These are phyloP conservation scores for Clonostachys byssicola DNA, from an alignment of 2,329 filamentous ascomycete species.

Conservation along the genomic window DNA sequence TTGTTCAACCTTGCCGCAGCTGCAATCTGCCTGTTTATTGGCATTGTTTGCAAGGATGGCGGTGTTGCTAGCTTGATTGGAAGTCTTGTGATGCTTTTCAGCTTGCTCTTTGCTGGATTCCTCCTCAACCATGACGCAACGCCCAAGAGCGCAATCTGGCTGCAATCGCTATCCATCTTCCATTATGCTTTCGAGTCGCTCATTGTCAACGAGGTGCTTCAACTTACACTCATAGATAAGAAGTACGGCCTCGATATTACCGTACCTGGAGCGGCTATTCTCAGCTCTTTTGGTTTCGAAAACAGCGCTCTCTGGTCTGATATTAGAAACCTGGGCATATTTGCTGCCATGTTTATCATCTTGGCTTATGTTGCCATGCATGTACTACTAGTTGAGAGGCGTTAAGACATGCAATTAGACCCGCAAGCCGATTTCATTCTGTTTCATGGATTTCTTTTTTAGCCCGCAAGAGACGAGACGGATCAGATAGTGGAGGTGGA, in stretches of 20 bases:
- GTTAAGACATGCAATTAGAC: conserved; percentile 14
- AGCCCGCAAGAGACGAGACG: too few relatives aligned
- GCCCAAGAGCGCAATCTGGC: conserved; percentile 78
- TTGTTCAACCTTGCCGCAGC: conserved; percentile 95
- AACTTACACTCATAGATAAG: conserved; percentile 83
- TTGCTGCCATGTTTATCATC: conserved; percentile 78
- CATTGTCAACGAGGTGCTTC: conserved; percentile 94
- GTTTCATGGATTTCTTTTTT: too few relatives aligned
- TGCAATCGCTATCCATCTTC: conserved; percentile 94
- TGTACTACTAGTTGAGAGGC: conserved; percentile 82
- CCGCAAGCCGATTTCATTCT: too few relatives aligned
- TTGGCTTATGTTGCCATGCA: conserved; percentile 93
- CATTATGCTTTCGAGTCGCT: conserved; percentile 96
- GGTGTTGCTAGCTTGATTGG: conserved; percentile 92
- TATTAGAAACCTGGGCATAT: conserved; percentile 74
- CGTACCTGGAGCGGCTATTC: conserved; percentile 87
- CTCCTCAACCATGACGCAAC: conserved; percentile 94
- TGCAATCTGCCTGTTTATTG: conserved; percentile 91
- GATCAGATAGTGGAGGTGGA: too few relatives aligned
- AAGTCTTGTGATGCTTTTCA: conserved; percentile 96
- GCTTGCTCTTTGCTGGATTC: conserved; percentile 87
- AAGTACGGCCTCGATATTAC: conserved; percentile 97
- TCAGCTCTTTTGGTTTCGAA: conserved; percentile 93
- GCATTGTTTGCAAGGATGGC: conserved; percentile 87
- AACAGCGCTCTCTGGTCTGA: conserved; percentile 84